phyloP scores from a whole-genome alignment of 2,329 filamentous ascomycete genomes.

The Verticillium alfalfae region DNA sequence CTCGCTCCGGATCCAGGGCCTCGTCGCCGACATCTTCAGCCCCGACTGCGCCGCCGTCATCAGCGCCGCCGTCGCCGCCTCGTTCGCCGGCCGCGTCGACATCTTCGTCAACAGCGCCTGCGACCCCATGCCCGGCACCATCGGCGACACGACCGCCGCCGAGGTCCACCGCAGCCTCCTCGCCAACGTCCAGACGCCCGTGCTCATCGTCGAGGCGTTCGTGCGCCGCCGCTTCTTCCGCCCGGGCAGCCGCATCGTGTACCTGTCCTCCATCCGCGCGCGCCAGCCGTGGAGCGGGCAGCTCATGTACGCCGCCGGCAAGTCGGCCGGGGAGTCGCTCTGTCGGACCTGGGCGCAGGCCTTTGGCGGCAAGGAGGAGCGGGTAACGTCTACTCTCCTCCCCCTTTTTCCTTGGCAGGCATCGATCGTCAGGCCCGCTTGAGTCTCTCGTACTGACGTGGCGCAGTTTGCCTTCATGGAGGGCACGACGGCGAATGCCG shows the following conservation, averaged over 20 bases:
- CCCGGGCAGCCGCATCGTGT: slow-evolving; percentile 25
- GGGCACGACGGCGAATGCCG: slow-evolving; percentile 27
- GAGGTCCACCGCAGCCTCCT: slow-evolving; percentile 24
- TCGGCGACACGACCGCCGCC: slow-evolving; percentile 18
- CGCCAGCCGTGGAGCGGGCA: slow-evolving; percentile 25
- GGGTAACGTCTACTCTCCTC: neutral
- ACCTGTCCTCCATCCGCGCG: slow-evolving; percentile 24
- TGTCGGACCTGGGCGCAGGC: slow-evolving; percentile 29
- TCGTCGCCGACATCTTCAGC: slow-evolving; percentile 22
- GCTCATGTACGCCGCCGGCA: slow-evolving; percentile 25
- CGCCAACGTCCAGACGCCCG: slow-evolving; percentile 26
- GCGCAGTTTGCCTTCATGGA: slow-evolving; percentile 22
- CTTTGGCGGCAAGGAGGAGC: slow-evolving; percentile 26
- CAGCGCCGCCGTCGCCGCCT: slow-evolving; percentile 14
- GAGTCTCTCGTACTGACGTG: no score
- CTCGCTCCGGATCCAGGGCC: slow-evolving; percentile 16
- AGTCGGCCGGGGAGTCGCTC: slow-evolving; percentile 26
- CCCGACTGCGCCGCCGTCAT: slow-evolving; percentile 18
- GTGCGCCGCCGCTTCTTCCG: slow-evolving; percentile 22
- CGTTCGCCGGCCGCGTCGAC: slow-evolving; percentile 19
- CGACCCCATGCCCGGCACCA: slow-evolving; percentile 18
- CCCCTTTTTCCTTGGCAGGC: no score
- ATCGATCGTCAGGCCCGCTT: no score
- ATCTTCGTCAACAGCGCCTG: slow-evolving; percentile 26
- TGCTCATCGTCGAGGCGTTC: slow-evolving; percentile 27